Evolutionary conservation across 202 grass and related monocot species (phyloP).

Genomic region (Sporobolus alterniflorus): DNA sequence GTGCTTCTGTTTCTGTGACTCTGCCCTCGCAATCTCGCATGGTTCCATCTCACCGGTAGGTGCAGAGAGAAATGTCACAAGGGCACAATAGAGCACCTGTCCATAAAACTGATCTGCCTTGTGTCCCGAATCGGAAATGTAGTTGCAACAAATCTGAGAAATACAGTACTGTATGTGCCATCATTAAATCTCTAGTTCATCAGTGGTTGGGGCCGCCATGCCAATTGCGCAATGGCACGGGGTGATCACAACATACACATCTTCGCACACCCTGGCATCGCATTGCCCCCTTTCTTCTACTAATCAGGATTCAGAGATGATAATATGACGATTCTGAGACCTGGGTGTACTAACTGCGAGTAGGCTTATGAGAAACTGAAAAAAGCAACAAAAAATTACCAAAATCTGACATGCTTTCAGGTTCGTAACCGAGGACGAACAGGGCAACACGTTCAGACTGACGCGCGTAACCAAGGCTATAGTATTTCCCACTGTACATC

Average conservation of each 20-base stretch:
- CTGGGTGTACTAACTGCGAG: neutral
- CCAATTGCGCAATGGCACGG: no score
- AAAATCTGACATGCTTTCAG: neutral
- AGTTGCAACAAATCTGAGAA: neutral
- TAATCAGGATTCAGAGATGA: neutral
- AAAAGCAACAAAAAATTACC: neutral
- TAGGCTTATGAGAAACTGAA: neutral
- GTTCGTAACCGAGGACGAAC: neutral
- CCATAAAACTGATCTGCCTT: neutral
- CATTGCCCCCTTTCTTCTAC: no score
- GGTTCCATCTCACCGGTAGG: neutral
- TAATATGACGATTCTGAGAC: no score
- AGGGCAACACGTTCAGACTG: neutral
- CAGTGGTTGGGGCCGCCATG: no score
- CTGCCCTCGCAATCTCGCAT: conserved; percentile 2
- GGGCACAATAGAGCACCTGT: neutral
- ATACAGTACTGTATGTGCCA: no score
- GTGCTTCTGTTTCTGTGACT: neutral
- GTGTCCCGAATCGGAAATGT: neutral
- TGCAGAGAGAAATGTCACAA: neutral
- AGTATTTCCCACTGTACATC: neutral
- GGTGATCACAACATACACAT: no score
- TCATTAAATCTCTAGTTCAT: neutral
- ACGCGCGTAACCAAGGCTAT: neutral
- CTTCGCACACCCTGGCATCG: no score